Base-by-base conservation (phyloP, 495 filamentous ascomycete species). In the Aspergillus leporis region DNA sequence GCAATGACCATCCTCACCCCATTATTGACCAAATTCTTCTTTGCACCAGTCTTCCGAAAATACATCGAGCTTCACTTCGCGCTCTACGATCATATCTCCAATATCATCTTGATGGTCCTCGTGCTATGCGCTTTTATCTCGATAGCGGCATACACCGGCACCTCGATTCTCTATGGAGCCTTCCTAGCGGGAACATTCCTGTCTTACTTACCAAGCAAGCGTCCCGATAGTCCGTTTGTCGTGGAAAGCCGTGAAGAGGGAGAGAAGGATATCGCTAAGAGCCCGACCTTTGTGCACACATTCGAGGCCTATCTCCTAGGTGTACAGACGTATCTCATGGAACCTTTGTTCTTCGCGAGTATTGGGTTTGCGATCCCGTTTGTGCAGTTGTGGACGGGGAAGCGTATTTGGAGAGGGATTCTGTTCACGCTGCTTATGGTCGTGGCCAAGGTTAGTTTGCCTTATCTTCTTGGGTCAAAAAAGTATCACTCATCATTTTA, bases 361-460 rank as follows among this genome's bases (percentile, higher is more conserved):
- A 85, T 92, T 31, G 88, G 90, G 1, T 91, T 92, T 61, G 85
- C 88, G 0, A 88, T 93, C 22, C 89, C 90, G 0, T 86, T 92
- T 43, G 74, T 82, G 10, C 64, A 82, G 16, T 80, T 93, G 63
- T 92, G 90, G 72, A 73, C 68, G 0, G 81, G 81, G 7, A 64
- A 73, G 52, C 76, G 87, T 0, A 70, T 91, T 18, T 93, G 87
- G 90, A 80, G 82, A 46, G 90, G 90, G 0, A 58, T 90, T 0
- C 72, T 90, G 14, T 93, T 86, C 65, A 74, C 85, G 0, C 61
- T 86, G 0, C 73, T 92, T 7, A 93, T 92, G 89, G 65, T 74
- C 4, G 41, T 87, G 38, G 83, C 77, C 1, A 92, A 92, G 75
- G 66, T 83, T 61, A 45, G 45, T 36, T 9, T 21, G 54, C 36